Evolutionary conservation across 768 basidiomycete genomes (phyloP), one percentile per base, ranked within the genome.

Genomic region (Pisolithus albus): DNA sequence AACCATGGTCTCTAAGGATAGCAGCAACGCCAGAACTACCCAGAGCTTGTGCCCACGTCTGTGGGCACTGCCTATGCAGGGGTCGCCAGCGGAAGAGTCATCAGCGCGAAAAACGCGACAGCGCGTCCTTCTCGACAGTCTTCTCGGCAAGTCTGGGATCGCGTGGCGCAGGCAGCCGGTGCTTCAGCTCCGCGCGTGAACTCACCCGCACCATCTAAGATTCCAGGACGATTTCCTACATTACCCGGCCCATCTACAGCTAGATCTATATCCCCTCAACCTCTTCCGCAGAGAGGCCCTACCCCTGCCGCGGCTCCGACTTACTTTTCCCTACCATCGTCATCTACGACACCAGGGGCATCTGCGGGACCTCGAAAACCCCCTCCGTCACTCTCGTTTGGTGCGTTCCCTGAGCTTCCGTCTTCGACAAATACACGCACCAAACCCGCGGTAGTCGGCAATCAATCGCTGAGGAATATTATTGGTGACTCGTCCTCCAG

Each of bases 11-110:
- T 23, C 3, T 10, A 15, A 42, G 11, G 24, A n/a, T 36, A 19
- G 21, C 55, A 92, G 88, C 87, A 89, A 82, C 85, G 83, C 18
- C 81, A 82, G 63, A 83, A 92, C 58, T 92, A 92, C 71, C 92
- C 92, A 0, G 84, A 91, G 46, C 75, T 93, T 5, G 65, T 75
- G 0, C 83, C 84, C 4, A 72, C 75, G 3, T 65, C 79, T 3
- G 64, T 76, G 0, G 84, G 86, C 8, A 71, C 80, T 0, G 83
- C 82, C 41, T 94, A 87, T 57, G 84, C 91, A 0, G 86, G 83
- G 0, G 86, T 93, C 55, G 75, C 89, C 4, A 81, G 84, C 23
- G 92, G 91, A 5, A 83, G 88, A 3, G 85, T 92, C 32, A 73
- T 96, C 51, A 89, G 87, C 58, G 88, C 85, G 34, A 92, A 93